phyloP scores from a whole-genome alignment of 176 grass and related monocot genomes.

The Avena eriantha region DNA sequence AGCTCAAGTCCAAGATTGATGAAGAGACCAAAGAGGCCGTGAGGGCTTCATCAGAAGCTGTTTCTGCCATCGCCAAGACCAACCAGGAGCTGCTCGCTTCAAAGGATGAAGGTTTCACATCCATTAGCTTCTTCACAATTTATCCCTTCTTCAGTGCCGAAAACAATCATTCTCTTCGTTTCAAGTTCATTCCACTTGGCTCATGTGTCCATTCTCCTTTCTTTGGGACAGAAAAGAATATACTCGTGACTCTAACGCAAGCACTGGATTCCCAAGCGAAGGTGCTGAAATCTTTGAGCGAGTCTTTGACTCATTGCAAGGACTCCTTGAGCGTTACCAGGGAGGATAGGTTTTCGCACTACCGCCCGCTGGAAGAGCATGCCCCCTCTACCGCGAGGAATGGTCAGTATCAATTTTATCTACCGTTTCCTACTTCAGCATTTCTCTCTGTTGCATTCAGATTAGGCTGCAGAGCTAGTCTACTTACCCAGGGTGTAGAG shows the following conservation, averaged over 20 bases:
- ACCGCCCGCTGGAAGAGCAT: constrained; percentile 60
- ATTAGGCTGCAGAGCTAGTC: not conserved
- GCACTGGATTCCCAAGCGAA: constrained; percentile 87
- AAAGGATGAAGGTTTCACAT: constrained; percentile 72
- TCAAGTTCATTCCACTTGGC: not conserved
- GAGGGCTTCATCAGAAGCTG: constrained; percentile 66
- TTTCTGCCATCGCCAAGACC: constrained; percentile 66
- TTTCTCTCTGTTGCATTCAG: not conserved
- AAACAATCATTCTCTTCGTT: not conserved
- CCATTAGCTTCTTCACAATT: not conserved
- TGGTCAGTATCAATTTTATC: constrained; percentile 59
- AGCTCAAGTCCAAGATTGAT: constrained; percentile 44
- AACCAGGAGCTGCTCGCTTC: constrained; percentile 73
- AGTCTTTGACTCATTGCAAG: constrained; percentile 58
- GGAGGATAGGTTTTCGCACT: constrained; percentile 63
- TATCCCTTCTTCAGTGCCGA: not conserved
- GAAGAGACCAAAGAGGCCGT: constrained; percentile 76
- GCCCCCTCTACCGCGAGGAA: constrained; percentile 58
- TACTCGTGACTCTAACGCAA: constrained; percentile 74
- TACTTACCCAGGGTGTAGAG: not conserved
- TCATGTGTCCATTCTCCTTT: not conserved
- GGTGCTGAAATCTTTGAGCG: constrained; percentile 73
- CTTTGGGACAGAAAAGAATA: constrained; percentile 68
- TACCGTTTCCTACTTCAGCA: not conserved
- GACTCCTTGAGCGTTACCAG: not conserved